Percentiles rank a stretch among this genome's conserved stretches.
These are phyloP conservation scores for Hyaloperonospora arabidopsidis DNA, from an alignment of 352 stramenopile genomes.

Conservation along the genomic window DNA sequence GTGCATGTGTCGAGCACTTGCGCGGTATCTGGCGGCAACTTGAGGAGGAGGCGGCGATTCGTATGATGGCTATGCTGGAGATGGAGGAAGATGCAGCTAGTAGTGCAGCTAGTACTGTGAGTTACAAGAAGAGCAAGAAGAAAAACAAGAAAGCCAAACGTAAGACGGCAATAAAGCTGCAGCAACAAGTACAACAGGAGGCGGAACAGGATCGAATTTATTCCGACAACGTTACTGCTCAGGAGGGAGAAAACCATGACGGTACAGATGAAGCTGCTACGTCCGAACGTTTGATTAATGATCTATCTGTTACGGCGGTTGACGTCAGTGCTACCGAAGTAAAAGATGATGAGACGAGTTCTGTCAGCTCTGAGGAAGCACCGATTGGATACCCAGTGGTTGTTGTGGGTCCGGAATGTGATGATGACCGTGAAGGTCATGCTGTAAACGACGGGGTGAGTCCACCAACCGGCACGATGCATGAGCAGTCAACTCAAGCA, in stretches of 20 bases:
- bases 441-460: constrained; percentile 1
- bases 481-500: not conserved
- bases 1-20: constrained; percentile 50
- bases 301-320: constrained; percentile 1
- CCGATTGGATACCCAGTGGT: constrained; percentile 7
- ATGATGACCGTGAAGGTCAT: constrained; percentile 12
- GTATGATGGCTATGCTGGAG: constrained; percentile 81
- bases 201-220: constrained; percentile 1
- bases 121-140: constrained; percentile 56
- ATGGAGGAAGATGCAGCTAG: constrained; percentile 54
- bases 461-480: not conserved
- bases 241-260: not conserved
- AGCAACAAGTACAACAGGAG: constrained; percentile 21
- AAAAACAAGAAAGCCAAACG: constrained; percentile 71
- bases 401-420: constrained; percentile 13
- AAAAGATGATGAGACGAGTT: constrained; percentile 17
- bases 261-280: not conserved
- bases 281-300: not conserved
- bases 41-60: constrained; percentile 65
- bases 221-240: not conserved
- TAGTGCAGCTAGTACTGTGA: constrained; percentile 5
- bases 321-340: not conserved
- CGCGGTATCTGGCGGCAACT: constrained; percentile 56
- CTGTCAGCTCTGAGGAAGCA: constrained; percentile 19
- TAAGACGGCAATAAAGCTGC: constrained; percentile 31